Evolutionary conservation across 345 rosid species (phyloP).

Genomic region (Rhodomyrtus tomentosa): DNA sequence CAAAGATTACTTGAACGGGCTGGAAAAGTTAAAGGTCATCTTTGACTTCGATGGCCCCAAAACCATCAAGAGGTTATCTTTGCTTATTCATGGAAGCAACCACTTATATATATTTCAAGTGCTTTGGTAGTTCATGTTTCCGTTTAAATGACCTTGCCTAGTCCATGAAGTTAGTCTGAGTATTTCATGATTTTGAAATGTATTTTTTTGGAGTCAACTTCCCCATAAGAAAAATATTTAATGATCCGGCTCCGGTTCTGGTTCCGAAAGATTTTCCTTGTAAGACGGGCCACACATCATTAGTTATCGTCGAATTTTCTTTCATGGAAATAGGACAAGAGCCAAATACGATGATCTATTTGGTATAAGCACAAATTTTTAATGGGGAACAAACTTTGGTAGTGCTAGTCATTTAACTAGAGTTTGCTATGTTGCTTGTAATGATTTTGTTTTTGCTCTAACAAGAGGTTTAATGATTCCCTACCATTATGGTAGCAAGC

Average conservation of each 20-base stretch:
- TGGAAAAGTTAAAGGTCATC: background rate
- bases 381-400: background rate
- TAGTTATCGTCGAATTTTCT: background rate
- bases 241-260: rapidly evolving
- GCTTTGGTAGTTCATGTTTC: background rate
- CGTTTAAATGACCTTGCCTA: background rate
- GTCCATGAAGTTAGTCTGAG: background rate
- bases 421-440: background rate
- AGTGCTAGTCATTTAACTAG: background rate
- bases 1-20: background rate
- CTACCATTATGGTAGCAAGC: too few relatives aligned
- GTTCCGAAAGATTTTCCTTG: background rate
- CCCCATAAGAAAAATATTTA: background rate
- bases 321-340: background rate
- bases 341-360: background rate
- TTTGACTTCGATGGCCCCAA: background rate
- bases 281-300: background rate
- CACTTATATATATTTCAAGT: background rate
- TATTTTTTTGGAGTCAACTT: background rate
- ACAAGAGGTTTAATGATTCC: too few relatives aligned
- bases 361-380: background rate
- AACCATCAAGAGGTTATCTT: background rate
- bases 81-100: background rate
- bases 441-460: background rate
- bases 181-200: background rate